Evolutionary conservation across 495 filamentous ascomycete genomes (phyloP), one percentile per base, ranked within the genome.

Genomic region (Penicillium coprophilum): DNA sequence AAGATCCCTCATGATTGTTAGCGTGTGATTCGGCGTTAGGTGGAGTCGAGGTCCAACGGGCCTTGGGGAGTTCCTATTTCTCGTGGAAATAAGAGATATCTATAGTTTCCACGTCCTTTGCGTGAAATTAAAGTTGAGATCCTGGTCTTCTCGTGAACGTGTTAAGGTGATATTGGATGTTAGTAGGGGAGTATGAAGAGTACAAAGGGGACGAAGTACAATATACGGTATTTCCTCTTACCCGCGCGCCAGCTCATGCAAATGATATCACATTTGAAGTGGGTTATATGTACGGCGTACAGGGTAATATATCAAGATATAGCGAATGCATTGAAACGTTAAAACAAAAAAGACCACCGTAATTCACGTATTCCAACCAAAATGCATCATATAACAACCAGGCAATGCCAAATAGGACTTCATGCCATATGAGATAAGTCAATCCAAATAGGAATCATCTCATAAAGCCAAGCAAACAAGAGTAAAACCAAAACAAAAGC

Each of bases 1-100:
- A 58, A n/a, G 47, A 59, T 53, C 57, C 54, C 50, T 49, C 53
- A 55, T 51, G 21, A 24, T 50, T 32, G n/a, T 64, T 64, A 60
- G 64, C 64, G 61, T 64, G 58, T 64, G 61, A 64, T 56, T 61
- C 49, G 54, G 51, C 54, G 46, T 47, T 11, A 45, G 31, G 57
- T 63, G 63, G 61, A 56, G 60, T 64, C 57, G 51, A 59, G 58
- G 53, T 53, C 57, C 50, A 43, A 52, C 36, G 49, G 49, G 49
- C 36, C 36, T 27, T 27, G 24, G 24, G 24, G 7, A 27, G 24
- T 27, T 24, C 24, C 24, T 5, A 6, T 27, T 24, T 5, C 24
- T 5, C 4, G 32, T 39, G 15, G 34, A 24, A 50, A 40, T 30
- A 27, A 27, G 24, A 5, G 8, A n/a, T n/a, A n/a, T 6, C 4